Conservation (phyloP, 176 grass and related monocot species). For the Tuctoria greenei region DNA sequence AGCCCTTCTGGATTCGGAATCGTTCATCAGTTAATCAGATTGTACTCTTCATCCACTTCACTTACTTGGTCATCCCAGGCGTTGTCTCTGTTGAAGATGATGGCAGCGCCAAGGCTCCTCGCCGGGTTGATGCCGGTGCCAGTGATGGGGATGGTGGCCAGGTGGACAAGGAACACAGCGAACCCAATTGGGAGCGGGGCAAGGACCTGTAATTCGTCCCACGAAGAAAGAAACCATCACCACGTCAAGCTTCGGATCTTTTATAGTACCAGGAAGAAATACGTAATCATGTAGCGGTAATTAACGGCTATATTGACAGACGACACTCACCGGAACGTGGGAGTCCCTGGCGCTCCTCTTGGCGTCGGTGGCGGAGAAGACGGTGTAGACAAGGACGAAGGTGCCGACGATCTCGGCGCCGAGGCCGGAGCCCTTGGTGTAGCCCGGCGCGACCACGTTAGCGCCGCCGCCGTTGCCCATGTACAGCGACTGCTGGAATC, state of each 20-base stretch:
- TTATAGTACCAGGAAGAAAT: neutral
- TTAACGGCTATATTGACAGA: no score
- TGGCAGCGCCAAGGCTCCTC: conserved; percentile 77
- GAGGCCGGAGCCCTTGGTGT: conserved; percentile 83
- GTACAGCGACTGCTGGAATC: conserved; percentile 70
- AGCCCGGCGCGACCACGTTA: conserved; percentile 61
- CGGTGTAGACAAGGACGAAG: conserved; percentile 95
- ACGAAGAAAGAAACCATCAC: neutral
- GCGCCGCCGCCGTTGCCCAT: conserved; percentile 67
- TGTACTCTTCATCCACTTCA: neutral
- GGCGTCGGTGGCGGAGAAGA: conserved; percentile 97
- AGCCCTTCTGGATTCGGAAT: neutral
- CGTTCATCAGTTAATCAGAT: neutral
- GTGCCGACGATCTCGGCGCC: conserved; percentile 90
- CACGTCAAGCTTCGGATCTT: neutral
- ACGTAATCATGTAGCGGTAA: neutral
- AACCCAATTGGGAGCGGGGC: conserved; percentile 91
- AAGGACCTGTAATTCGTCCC: conserved; percentile 52
- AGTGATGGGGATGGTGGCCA: conserved; percentile 98
- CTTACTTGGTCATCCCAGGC: conserved; percentile 85
- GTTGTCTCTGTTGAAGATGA: conserved; percentile 71
- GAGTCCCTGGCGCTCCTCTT: conserved; percentile 98
- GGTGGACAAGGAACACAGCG: conserved; percentile 87
- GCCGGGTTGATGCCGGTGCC: conserved; percentile 98
- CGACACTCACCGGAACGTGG: conserved; percentile 74